phyloP scores from a whole-genome alignment of 176 grass and related monocot species.

The Panicum miliaceum region DNA sequence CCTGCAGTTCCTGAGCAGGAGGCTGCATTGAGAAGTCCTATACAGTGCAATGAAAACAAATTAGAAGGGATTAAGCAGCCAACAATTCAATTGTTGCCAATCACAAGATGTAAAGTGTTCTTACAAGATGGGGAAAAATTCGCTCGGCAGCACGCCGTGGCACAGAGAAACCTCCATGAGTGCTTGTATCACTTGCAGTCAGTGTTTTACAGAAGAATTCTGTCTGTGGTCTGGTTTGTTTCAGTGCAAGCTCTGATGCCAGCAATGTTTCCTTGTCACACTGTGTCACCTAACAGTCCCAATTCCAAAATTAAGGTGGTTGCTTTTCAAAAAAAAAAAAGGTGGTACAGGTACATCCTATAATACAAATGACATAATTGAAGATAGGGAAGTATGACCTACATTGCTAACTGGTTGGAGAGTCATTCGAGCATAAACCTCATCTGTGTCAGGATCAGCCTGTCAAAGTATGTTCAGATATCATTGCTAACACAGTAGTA shows the following conservation, averaged over 20 bases:
- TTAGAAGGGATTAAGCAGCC: conserved; percentile 19
- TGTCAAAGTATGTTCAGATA: conserved; percentile 47
- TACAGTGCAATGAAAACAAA: conserved; percentile 2
- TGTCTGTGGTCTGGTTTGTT: conserved; percentile 58
- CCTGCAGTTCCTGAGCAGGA: conserved; percentile 77
- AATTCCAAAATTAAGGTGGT: conserved; percentile 37
- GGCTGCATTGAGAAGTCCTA: conserved; percentile 80
- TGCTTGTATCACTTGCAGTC: conserved; percentile 89
- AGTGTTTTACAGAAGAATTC: conserved; percentile 91
- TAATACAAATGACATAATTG: conserved; percentile 33
- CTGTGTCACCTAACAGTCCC: conserved; percentile 45
- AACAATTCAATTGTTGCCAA: conserved; percentile 1
- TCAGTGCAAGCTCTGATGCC: conserved; percentile 61
- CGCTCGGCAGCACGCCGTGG: conserved; percentile 76
- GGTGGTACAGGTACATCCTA: conserved; percentile 14
- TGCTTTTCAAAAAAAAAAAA: no score
- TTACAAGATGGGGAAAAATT: conserved; percentile 74
- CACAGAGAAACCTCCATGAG: conserved; percentile 86
- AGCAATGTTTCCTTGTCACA: conserved; percentile 71
- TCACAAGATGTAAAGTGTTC: conserved; percentile 27
- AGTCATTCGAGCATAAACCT: conserved; percentile 84
- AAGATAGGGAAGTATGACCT: conserved; percentile 42
- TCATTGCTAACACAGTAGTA: conserved; percentile 20
- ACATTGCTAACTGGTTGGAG: conserved; percentile 80
- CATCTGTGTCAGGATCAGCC: conserved; percentile 82